Percentiles rank a stretch among this genome's conserved stretches.
phyloP scores from a whole-genome alignment of 345 rosid species.

The Pugionium dolabratum region DNA sequence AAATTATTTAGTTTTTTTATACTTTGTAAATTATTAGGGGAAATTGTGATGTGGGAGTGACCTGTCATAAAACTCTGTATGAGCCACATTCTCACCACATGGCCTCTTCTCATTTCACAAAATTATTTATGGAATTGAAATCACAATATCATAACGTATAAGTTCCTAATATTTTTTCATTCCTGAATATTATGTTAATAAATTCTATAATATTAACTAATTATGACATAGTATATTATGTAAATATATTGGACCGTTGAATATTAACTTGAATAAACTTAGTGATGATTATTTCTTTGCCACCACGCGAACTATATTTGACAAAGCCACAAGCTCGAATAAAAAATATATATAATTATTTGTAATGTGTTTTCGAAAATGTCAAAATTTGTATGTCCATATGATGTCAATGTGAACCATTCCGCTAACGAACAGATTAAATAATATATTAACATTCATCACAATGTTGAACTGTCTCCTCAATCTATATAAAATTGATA shows the following conservation, averaged over 20 bases:
- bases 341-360: neutral
- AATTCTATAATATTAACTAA: too few relatives aligned
- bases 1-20: neutral
- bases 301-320: slow-evolving; percentile 34
- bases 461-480: slow-evolving; percentile 23
- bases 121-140: slow-evolving; percentile 18
- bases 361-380: slow-evolving; percentile 22
- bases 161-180: neutral
- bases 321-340: slow-evolving; percentile 29
- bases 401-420: slow-evolving; percentile 32
- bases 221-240: too few relatives aligned
- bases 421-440: slow-evolving; percentile 21
- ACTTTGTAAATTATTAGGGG: slow-evolving; percentile 15
- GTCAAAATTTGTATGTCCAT: slow-evolving; percentile 33
- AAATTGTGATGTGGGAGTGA: slow-evolving; percentile 30
- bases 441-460: neutral
- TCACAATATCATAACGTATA: neutral
- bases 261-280: slow-evolving; percentile 13
- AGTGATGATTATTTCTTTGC: slow-evolving; percentile 33
- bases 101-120: slow-evolving; percentile 16
- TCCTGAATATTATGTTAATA: too few relatives aligned
- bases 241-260: too few relatives aligned
- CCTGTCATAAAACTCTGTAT: slow-evolving; percentile 34
- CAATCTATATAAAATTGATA: slow-evolving; percentile 12
- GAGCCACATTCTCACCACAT: slow-evolving; percentile 36